Base-by-base conservation (phyloP, 129 eudicot genomes). In the Lonicera japonica region DNA sequence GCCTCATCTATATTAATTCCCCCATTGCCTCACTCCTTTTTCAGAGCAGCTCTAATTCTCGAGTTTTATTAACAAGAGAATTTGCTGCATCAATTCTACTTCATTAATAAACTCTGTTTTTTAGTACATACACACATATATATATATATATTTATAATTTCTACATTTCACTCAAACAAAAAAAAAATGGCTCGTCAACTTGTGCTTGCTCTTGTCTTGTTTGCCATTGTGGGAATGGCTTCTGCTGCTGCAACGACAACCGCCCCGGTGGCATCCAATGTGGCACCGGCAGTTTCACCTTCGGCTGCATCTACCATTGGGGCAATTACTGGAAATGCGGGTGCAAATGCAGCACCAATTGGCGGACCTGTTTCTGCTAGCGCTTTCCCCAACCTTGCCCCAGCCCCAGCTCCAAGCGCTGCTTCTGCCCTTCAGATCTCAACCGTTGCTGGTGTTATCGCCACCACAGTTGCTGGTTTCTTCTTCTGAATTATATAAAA, bases 271-370 rank as follows among this genome's bases (percentile, higher is more conserved):
- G 57, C 18, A 9, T 25, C 59, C 8, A n/a, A 38, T 3, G 13
- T 11, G 1, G 7, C 7, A 21, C 14, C 34, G 14, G 21, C 56
- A 21, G 29, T 24, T 17, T 0, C 58, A 46, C 56, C 69, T 50
- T 5, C 25, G 1, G 0, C 29, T 5, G 18, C 47, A 9, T 20
- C 50, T 13, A 46, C 45, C n/a, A 53, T 70, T 11, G 80, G 80
- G 36, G 47, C 68, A 11, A 41, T 39, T 4, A 56, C 34, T n/a
- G 77, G 21, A 7, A 54, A 11, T 25, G 21, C 34, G 22, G 63
- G 29, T n/a, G n/a, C n/a, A n/a, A n/a, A n/a, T 5, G 76, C 76
- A 1, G 76, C 80, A 34, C 80, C 80, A 0, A 72, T 65, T 46
- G 81, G 81, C 1, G 73, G 73, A 13, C 81, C 77, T 5, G 77